Conservation (phyloP, 23 red algal genomes). For the Cyanidium caldarium region DNA sequence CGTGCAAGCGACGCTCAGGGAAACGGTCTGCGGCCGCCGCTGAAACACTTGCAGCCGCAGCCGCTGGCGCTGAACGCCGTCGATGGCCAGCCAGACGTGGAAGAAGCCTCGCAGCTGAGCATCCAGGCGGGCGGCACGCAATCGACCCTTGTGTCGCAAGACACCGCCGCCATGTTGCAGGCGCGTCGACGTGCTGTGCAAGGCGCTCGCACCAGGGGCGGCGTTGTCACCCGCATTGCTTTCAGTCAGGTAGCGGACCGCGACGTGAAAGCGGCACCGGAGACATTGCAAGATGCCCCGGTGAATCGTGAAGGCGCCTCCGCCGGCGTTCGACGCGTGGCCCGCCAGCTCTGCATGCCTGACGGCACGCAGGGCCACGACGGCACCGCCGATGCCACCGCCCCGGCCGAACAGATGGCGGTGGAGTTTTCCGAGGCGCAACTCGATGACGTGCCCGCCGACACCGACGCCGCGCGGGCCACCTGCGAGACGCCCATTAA, state of each 20-base stretch:
- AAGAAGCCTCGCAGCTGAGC: background rate
- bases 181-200: constrained; percentile 23
- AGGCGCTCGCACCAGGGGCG: background rate
- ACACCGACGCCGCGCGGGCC: background rate
- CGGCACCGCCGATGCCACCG: background rate
- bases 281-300: background rate
- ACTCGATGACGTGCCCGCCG: background rate
- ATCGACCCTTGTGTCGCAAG: constrained; percentile 39
- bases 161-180: constrained; percentile 37
- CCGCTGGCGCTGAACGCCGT: background rate
- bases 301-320: background rate
- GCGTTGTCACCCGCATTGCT: background rate
- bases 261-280: background rate
- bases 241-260: background rate
- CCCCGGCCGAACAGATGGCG: background rate
- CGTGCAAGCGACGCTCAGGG: background rate
- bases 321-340: background rate
- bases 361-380: background rate
- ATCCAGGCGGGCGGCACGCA: background rate
- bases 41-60: background rate
- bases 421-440: background rate
- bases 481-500: background rate
- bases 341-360: background rate
- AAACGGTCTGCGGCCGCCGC: background rate
- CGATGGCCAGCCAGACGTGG: background rate